Base-by-base conservation (phyloP, 176 grass and related monocot genomes). In the Juncus effusus region DNA sequence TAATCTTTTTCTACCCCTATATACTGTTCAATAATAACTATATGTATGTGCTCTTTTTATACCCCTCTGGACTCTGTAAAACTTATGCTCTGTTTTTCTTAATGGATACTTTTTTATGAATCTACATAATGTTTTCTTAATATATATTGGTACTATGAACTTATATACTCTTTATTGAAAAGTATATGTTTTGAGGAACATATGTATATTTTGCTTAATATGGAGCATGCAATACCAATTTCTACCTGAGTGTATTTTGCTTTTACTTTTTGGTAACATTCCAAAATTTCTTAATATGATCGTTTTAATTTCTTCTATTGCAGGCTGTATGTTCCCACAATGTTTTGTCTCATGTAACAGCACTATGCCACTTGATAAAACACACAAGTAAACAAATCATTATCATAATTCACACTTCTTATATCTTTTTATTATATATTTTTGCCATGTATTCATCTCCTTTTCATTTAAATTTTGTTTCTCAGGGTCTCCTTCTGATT, bases 341-440 rank as follows among this genome's bases (percentile, higher is more conserved):
- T 67, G 72, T 79, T 10, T 63, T 83, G 56, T 83, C 82, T 15
- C 70, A 88, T 61, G 61, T 79, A 19, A 65, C 76, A 3, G 85
- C 87, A 36, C 76, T 91, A 35, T 88, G 87, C 74, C 82, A 91
- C 75, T 71, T 96, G 77, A 84, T 91, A 50, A 40, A 77, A n/a
- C 74, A 63, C 52, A 65, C 64, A 44, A 72, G 80, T 85, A 74
- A 70, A 28, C 19, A 52, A 50, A 66, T 0, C 11, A 59, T 67
- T 64, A 36, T 39, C n/a, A 42, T 19, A 35, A 13, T 16, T 47
- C 7, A 15, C 65, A 36, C 5, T 69, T 10, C 5, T 14, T 11
- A 35, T 7, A 7, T 69, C 7, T 3, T 14, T 11, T 40, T 7
- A 7, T 58, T 37, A 12, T 7, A 45, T 57, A 15, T 62, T 16